These are phyloP conservation scores for Harringtonia aguacate DNA, from an alignment of 2,329 filamentous ascomycete species.

Conservation along the genomic window DNA sequence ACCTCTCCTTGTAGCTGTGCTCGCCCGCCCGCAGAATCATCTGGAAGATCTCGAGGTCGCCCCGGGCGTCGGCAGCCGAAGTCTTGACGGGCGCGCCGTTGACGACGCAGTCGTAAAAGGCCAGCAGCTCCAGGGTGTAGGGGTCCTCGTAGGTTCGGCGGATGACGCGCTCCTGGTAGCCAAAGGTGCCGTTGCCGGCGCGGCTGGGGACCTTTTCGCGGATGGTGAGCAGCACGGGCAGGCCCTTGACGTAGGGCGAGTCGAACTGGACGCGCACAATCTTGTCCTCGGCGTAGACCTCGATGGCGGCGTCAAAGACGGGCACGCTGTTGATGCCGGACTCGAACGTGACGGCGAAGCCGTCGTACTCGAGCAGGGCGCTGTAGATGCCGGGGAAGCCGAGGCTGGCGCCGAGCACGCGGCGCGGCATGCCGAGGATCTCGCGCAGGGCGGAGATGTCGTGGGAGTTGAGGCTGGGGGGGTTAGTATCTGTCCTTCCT, in stretches of 20 bases:
- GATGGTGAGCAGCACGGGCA: constrained; percentile 37
- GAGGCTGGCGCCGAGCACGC: constrained; percentile 28
- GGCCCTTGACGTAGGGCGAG: constrained; percentile 45
- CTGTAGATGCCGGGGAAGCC: constrained; percentile 19
- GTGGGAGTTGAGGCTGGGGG: constrained; percentile 34
- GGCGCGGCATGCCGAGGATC: constrained; percentile 33
- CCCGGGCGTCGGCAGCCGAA: constrained; percentile 15
- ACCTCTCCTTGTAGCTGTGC: neutral
- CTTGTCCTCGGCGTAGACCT: constrained; percentile 42
- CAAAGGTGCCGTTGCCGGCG: constrained; percentile 17
- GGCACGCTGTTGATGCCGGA: constrained; percentile 42
- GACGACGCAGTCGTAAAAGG: constrained; percentile 19
- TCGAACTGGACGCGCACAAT: constrained; percentile 44
- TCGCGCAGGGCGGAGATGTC: constrained; percentile 45
- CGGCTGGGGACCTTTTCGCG: constrained; percentile 22
- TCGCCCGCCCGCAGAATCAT: constrained; percentile 17
- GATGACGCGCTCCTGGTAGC: constrained; percentile 26
- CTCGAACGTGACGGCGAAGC: constrained; percentile 46
- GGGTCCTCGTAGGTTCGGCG: constrained; percentile 33
- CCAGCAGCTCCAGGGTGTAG: constrained; percentile 25
- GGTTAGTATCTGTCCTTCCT: neutral
- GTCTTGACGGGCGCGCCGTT: constrained; percentile 17
- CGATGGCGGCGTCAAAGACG: constrained; percentile 39
- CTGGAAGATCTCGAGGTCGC: constrained; percentile 21
- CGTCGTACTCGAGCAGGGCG: constrained; percentile 31